Evolutionary conservation across 1,284 basidiomycete genomes (phyloP).

Genomic region (Ustilago trichophora): DNA sequence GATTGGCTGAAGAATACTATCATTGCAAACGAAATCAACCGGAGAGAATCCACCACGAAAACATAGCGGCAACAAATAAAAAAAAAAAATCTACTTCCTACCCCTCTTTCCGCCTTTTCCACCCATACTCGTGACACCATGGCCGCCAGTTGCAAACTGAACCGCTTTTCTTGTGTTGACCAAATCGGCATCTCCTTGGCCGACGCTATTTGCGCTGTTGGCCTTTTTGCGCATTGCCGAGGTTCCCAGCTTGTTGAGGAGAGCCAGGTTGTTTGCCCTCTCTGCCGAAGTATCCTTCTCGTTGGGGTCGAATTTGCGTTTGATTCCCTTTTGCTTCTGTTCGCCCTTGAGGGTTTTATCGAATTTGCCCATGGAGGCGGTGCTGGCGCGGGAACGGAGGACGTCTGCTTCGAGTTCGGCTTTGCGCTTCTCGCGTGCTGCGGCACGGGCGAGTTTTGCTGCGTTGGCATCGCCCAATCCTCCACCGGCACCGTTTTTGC

Average conservation of each 20-base stretch:
- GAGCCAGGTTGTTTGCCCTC: constrained; percentile 76
- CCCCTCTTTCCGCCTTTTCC: constrained; percentile 35
- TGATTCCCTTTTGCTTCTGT: constrained; percentile 78
- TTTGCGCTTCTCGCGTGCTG: constrained; percentile 73
- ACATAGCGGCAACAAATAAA: too few species aligned
- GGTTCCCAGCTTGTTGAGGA: constrained; percentile 78
- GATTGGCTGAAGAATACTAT: too few species aligned
- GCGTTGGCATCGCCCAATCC: constrained; percentile 41
- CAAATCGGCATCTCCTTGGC: constrained; percentile 65
- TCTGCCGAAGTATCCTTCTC: constrained; percentile 76
- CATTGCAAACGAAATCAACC: too few species aligned
- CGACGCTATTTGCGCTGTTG: constrained; percentile 65
- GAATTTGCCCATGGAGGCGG: constrained; percentile 87
- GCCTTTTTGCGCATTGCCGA: constrained; percentile 22
- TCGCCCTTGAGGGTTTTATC: constrained; percentile 90
- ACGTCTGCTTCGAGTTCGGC: constrained; percentile 80
- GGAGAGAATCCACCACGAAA: too few species aligned
- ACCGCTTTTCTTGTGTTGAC: constrained; percentile 62
- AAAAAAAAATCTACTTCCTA: too few species aligned
- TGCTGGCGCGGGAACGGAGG: constrained; percentile 80
- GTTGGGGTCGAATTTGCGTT: constrained; percentile 89
- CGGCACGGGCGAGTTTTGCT: constrained; percentile 41
- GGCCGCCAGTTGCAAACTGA: constrained; percentile 52
- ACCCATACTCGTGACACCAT: constrained; percentile 48
- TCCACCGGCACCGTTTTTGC: not conserved